Evolutionary conservation across 2,329 filamentous ascomycete genomes (phyloP), one percentile per base, ranked within the genome.

Genomic region (Pestalotiopsis sp.): DNA sequence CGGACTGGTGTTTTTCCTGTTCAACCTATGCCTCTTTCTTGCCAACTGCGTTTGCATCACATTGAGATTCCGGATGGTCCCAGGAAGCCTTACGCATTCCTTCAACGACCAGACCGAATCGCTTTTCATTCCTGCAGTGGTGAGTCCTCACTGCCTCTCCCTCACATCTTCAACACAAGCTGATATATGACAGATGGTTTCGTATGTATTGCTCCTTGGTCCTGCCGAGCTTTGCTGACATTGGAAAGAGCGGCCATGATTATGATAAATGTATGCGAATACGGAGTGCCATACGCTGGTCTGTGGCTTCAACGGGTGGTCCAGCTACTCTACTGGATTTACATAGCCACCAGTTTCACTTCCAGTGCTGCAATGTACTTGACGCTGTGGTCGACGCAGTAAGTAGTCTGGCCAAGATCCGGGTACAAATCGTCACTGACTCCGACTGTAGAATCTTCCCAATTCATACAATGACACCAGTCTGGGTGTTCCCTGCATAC

Each of bases 401-500:
- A 78, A 71, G 83, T 74, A 9, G 25, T 9, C 20, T 31, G 17
- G 12, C 7, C 31, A 12, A 45, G 13, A n/a, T 52, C 49, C 12
- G 59, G 6, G 20, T 66, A 65, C n/a, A 11, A 9, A 20, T 39
- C 7, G 36, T 56, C 9, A 12, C 38, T 45, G 27, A 61, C 45
- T 23, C 11, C 31, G 5, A 36, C 4, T 23, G n/a, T 14, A 87
- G 82, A 79, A 81, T 82, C 31, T 86, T 86, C 63, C 85, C 93
- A 0, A 93, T 96, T 62, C 91, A 93, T 41, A 90, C 90, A 66
- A 96, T 97, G 93, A 96, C 93, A 0, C 93, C 93, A 0, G 90
- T 94, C 20, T 96, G 93, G 93, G 94, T 95, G 67, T 96, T 96
- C 72, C 93, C 93, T 0, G 93, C 92, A 0, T 97, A 97, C 72